Evolutionary conservation across 2,329 filamentous ascomycete genomes (phyloP).

Genomic region (Fusarium fracticaudum): DNA sequence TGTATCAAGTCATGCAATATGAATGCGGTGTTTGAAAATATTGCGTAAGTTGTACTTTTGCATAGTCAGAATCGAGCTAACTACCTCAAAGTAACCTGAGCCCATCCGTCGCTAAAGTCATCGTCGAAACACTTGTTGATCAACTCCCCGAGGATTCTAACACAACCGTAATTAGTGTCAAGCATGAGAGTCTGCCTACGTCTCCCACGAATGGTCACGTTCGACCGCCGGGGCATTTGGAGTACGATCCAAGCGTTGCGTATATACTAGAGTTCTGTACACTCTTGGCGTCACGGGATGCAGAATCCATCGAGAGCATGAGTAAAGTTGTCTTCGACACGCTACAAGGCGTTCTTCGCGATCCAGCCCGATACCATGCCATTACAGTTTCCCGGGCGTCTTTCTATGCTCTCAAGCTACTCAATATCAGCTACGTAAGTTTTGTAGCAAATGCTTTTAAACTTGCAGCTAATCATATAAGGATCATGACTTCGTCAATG

Average conservation of each 20-base stretch:
- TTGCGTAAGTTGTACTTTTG: conserved; percentile 66
- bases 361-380: conserved; percentile 80
- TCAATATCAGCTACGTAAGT: conserved; percentile 86
- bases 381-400: conserved; percentile 85
- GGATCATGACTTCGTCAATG: conserved; percentile 91
- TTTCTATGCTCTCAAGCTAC: conserved; percentile 84
- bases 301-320: conserved; percentile 74
- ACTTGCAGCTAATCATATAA: conserved; percentile 49
- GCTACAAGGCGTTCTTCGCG: conserved; percentile 82
- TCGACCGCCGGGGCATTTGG: conserved; percentile 54
- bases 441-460: neutral
- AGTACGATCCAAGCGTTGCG: conserved; percentile 86
- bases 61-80: neutral
- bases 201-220: conserved; percentile 65
- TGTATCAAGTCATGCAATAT: conserved; percentile 92
- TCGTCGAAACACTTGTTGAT: conserved; percentile 76
- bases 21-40: conserved; percentile 82
- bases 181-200: conserved; percentile 78
- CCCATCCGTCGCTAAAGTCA: conserved; percentile 41
- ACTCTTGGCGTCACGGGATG: conserved; percentile 79
- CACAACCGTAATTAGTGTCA: conserved; percentile 85
- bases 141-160: conserved; percentile 86
- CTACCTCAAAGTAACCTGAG: conserved; percentile 49
- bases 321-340: conserved; percentile 84
- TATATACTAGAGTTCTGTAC: conserved; percentile 95